Evolutionary conservation across 2,329 filamentous ascomycete species (phyloP).

Genomic region (Fusarium tricinctum): DNA sequence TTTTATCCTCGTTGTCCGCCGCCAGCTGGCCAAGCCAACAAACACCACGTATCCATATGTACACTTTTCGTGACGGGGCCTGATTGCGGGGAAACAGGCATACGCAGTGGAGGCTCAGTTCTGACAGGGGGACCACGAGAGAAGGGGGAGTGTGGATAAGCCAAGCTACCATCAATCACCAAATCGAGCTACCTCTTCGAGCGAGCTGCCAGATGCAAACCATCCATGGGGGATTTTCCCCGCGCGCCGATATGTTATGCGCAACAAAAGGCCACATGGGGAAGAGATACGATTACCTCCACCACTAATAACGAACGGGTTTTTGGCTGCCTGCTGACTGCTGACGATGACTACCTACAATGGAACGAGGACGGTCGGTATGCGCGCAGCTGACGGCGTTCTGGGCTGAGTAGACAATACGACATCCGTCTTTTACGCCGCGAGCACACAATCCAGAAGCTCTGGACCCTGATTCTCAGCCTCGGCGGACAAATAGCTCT

Average conservation of each 20-base stretch:
- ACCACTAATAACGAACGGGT: not conserved
- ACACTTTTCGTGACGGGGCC: conserved; percentile 23
- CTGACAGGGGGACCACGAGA: conserved; percentile 28
- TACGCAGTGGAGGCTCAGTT: conserved; percentile 23
- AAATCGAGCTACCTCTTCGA: conserved; percentile 29
- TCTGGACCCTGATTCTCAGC: conserved; percentile 34
- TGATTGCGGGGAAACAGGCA: conserved; percentile 44
- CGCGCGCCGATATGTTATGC: conserved; percentile 3
- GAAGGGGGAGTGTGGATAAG: conserved; percentile 35
- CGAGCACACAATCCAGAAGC: conserved; percentile 1
- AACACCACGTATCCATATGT: conserved; percentile 29
- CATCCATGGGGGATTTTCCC: conserved; percentile 21
- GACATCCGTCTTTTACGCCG: conserved; percentile 15
- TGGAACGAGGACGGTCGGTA: conserved; percentile 11
- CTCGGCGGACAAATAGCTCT: not conserved
- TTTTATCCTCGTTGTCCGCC: conserved; percentile 26
- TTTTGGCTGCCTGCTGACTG: conserved; percentile 24
- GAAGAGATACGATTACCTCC: not conserved
- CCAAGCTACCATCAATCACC: not conserved
- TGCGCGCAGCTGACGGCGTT: conserved; percentile 32
- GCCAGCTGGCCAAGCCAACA: conserved; percentile 36
- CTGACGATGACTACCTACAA: conserved; percentile 21
- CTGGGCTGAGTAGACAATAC: conserved; percentile 19
- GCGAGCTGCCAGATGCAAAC: conserved; percentile 33
- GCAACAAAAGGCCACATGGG: conserved; percentile 27